phyloP scores from a whole-genome alignment of 2,329 filamentous ascomycete genomes.

The Allantophomopsis cytisporea region DNA sequence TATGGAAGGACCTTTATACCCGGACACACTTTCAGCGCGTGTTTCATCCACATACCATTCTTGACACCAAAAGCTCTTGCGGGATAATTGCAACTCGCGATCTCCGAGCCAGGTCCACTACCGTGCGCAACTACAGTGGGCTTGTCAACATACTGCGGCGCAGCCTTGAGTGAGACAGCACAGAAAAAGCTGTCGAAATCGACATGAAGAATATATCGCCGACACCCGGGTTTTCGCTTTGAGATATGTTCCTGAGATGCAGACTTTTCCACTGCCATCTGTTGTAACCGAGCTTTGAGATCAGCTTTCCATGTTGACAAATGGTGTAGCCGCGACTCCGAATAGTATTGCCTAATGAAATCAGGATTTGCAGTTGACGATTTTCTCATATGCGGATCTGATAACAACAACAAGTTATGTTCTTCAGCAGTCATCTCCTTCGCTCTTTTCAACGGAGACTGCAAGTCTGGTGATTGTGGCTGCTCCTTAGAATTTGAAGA shows the following conservation, averaged over 20 bases:
- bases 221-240: slow-evolving; percentile 43
- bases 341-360: slow-evolving; percentile 89
- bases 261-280: slow-evolving; percentile 57
- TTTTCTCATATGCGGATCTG: slow-evolving; percentile 75
- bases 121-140: slow-evolving; percentile 86
- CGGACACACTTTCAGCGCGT: slow-evolving; percentile 69
- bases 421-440: slow-evolving; percentile 66
- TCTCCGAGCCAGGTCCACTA: slow-evolving; percentile 74
- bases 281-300: slow-evolving; percentile 78
- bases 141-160: slow-evolving; percentile 62
- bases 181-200: slow-evolving; percentile 99
- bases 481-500: neutral
- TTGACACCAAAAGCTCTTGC: slow-evolving; percentile 78
- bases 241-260: slow-evolving; percentile 28
- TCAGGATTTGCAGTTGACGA: slow-evolving; percentile 86
- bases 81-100: slow-evolving; percentile 93
- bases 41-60: slow-evolving; percentile 99
- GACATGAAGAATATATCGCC: slow-evolving; percentile 83
- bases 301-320: slow-evolving; percentile 95
- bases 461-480: neutral
- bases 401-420: slow-evolving; percentile 74
- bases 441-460: slow-evolving; percentile 8
- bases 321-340: slow-evolving; percentile 88
- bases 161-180: slow-evolving; percentile 71
- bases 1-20: slow-evolving; percentile 85